phyloP scores from a whole-genome alignment of 768 basidiomycete species.

The Sporobolomyces pararoseus region DNA sequence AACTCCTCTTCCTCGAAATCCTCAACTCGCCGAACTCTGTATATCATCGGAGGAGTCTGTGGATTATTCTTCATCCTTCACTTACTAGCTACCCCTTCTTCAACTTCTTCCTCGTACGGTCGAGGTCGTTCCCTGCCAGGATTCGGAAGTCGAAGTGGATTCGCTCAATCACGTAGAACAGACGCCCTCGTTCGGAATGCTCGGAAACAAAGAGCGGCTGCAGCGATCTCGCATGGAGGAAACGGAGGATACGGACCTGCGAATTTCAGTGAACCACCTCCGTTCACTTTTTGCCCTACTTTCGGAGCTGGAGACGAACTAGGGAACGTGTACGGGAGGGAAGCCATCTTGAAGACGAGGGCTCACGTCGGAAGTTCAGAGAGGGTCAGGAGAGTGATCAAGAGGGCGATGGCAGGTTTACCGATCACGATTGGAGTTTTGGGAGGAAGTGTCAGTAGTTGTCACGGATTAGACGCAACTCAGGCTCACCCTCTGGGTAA shows the following conservation, averaged over 20 bases:
- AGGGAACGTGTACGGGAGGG: conserved; percentile 70
- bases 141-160: conserved; percentile 36
- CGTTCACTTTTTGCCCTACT: conserved; percentile 87
- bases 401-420: conserved; percentile 46
- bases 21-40: conserved; percentile 25
- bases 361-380: conserved; percentile 43
- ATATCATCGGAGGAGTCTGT: conserved; percentile 38
- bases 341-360: conserved; percentile 57
- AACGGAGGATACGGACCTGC: conserved; percentile 43
- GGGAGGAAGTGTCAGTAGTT: conserved; percentile 44
- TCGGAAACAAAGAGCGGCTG: conserved; percentile 38
- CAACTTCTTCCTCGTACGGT: conserved; percentile 24
- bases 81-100: conserved; percentile 33
- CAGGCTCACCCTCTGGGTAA: conserved; percentile 47
- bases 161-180: conserved; percentile 38
- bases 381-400: conserved; percentile 44
- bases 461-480: conserved; percentile 46
- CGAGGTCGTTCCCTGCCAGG: conserved; percentile 43
- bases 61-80: conserved; percentile 44
- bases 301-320: conserved; percentile 78
- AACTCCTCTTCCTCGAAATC: conserved; percentile 14
- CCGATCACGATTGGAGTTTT: conserved; percentile 46
- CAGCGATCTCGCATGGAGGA: conserved; percentile 38
- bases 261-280: conserved; percentile 53
- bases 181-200: conserved; percentile 39